phyloP scores from a whole-genome alignment of 768 basidiomycete species.

The Tulasnella sp. region DNA sequence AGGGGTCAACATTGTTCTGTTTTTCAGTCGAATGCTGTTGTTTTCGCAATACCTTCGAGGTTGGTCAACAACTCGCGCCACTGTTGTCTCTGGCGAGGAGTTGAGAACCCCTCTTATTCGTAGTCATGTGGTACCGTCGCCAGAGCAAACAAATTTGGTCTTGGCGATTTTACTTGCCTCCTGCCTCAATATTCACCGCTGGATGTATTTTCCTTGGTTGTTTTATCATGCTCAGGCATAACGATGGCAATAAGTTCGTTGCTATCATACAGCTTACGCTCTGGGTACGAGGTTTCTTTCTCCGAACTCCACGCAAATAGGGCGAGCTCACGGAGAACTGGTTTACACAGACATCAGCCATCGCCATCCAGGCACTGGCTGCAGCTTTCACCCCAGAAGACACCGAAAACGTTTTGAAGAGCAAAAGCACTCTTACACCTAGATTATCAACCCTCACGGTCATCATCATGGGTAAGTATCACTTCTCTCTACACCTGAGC shows the following conservation, averaged over 20 bases:
- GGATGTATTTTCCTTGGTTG: not conserved
- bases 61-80: not conserved
- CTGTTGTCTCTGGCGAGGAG: not conserved
- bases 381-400: not conserved
- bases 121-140: not conserved
- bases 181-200: not conserved
- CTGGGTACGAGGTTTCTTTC: not conserved
- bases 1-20: not conserved
- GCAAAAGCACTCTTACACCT: not conserved
- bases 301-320: not conserved
- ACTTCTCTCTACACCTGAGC: not conserved
- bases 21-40: not conserved
- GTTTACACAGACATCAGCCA: not conserved
- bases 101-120: not conserved
- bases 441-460: not conserved
- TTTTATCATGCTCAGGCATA: not conserved
- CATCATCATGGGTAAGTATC: not conserved
- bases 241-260: not conserved
- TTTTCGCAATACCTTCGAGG: not conserved
- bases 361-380: not conserved
- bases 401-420: not conserved
- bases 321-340: not conserved
- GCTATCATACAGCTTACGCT: not conserved
- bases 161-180: not conserved
- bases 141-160: not conserved